Conservation (phyloP, 2,329 filamentous ascomycete genomes). For the Cladosporium sp. region DNA sequence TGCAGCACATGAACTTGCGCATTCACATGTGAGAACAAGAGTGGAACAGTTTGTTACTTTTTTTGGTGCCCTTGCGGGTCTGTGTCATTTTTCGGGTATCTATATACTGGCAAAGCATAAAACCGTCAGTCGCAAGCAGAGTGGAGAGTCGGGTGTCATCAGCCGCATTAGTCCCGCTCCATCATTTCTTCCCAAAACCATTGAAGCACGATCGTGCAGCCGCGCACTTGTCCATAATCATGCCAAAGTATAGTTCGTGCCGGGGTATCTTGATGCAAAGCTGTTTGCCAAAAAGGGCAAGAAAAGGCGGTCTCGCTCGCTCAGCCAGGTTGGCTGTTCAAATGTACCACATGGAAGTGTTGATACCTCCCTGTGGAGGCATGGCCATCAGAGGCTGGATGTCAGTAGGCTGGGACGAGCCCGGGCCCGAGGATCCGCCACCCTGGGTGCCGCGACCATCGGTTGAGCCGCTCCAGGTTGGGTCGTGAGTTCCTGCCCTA, state of each 20-base stretch:
- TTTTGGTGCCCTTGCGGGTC: conserved; percentile 1
- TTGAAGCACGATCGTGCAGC: too few relatives aligned
- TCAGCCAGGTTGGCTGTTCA: conserved; percentile 20
- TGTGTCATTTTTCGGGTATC: neutral
- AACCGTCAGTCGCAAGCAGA: neutral
- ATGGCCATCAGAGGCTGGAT: conserved; percentile 39
- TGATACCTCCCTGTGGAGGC: conserved; percentile 36
- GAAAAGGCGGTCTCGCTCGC: too few relatives aligned
- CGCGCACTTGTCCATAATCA: too few relatives aligned
- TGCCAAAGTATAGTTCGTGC: too few relatives aligned
- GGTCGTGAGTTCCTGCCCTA: conserved; percentile 73
- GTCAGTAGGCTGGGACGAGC: conserved; percentile 17
- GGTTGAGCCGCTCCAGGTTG: conserved; percentile 29
- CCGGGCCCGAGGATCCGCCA: conserved; percentile 11
- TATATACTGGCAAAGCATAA: neutral
- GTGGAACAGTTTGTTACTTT: neutral
- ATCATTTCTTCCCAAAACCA: too few relatives aligned
- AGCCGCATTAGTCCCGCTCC: too few relatives aligned
- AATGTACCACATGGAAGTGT: conserved; percentile 49
- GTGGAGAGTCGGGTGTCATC: too few relatives aligned
- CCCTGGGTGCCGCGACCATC: conserved; percentile 17
- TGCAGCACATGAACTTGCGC: too few relatives aligned
- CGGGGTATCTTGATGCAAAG: too few relatives aligned
- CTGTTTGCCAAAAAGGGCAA: too few relatives aligned
- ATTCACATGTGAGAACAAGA: too few relatives aligned